These are phyloP conservation scores for Colletotrichum sp. DNA, from an alignment of 2,329 filamentous ascomycete genomes.

Conservation along the genomic window DNA sequence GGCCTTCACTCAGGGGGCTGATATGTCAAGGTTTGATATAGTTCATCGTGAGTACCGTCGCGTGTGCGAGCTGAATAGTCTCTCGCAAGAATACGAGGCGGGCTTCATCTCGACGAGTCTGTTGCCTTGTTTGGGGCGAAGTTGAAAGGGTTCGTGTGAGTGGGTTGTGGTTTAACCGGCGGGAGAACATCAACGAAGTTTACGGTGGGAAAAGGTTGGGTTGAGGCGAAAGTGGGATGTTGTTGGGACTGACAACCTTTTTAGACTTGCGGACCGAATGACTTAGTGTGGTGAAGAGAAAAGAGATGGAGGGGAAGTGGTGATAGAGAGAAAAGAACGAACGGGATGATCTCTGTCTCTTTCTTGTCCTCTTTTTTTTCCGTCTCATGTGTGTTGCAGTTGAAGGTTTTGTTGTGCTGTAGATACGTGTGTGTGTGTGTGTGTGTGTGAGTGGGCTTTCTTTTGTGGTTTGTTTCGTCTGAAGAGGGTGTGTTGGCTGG, in stretches of 20 bases:
- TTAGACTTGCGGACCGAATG: not conserved
- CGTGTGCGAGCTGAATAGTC: not conserved
- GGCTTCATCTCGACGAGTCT: not conserved
- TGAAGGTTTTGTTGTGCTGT: not conserved
- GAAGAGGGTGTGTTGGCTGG: not conserved
- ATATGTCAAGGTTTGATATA: not conserved
- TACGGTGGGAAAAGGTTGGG: not conserved
- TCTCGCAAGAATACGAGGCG: not conserved
- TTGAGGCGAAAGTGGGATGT: not conserved
- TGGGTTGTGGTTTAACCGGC: not conserved
- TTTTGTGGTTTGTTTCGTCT: constrained; percentile 8
- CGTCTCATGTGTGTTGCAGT: constrained; percentile 10
- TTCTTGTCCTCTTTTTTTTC: not conserved
- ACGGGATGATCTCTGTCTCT: not conserved
- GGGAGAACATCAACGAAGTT: not conserved
- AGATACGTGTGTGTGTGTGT: not conserved
- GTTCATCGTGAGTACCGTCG: not conserved
- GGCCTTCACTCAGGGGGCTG: not conserved
- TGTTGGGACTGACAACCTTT: not conserved
- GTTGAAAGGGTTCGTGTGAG: not conserved
- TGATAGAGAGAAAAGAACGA: not conserved
- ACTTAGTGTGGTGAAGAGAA: not conserved
- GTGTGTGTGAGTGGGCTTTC: not conserved
- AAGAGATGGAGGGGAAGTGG: not conserved
- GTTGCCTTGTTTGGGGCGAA: not conserved